Percentiles rank a stretch among this genome's conserved stretches.
Conservation (phyloP, 1,284 basidiomycete genomes). For the Malassezia psittaci region DNA sequence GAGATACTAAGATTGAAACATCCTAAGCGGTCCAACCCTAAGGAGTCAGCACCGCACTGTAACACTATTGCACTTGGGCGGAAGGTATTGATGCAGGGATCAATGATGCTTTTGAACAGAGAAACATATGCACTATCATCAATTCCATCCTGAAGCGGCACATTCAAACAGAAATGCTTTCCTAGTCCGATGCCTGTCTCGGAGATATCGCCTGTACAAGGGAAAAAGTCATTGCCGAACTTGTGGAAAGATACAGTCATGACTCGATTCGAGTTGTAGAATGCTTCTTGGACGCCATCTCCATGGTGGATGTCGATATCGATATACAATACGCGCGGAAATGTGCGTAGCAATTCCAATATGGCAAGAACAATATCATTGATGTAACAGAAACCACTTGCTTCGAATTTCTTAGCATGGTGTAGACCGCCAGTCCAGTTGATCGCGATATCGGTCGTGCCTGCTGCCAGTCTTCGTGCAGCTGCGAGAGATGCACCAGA, state of each 20-base stretch:
- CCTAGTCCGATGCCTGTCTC: constrained; percentile 53
- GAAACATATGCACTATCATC: constrained; percentile 93
- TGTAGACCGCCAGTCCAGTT: constrained; percentile 98
- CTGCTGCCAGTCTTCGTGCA: constrained; percentile 48
- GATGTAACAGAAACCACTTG: constrained; percentile 92
- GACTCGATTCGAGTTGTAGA: constrained; percentile 93
- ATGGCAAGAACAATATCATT: constrained; percentile 59
- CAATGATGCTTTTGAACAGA: constrained; percentile 90
- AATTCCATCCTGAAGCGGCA: constrained; percentile 89
- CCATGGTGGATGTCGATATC: constrained; percentile 98
- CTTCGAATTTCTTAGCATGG: constrained; percentile 94
- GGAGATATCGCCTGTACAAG: constrained; percentile 43
- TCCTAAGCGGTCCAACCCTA: constrained; percentile 85
- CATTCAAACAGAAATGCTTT: constrained; percentile 91
- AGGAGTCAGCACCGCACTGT: constrained; percentile 92
- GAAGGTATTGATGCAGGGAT: constrained; percentile 81
- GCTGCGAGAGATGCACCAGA: constrained; percentile 65
- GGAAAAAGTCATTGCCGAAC: constrained; percentile 93
- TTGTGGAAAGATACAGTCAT: constrained; percentile 99
- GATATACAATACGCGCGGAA: constrained; percentile 81
- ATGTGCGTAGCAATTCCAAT: constrained; percentile 35
- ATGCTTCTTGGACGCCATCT: constrained; percentile 98
- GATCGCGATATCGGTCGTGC: constrained; percentile 84
- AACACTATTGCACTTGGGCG: constrained; percentile 82
- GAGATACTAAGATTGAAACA: constrained; percentile 98